Evolutionary conservation across 78 protist genomes (phyloP).

Genomic region (Dictyostelium brefeldianum): DNA sequence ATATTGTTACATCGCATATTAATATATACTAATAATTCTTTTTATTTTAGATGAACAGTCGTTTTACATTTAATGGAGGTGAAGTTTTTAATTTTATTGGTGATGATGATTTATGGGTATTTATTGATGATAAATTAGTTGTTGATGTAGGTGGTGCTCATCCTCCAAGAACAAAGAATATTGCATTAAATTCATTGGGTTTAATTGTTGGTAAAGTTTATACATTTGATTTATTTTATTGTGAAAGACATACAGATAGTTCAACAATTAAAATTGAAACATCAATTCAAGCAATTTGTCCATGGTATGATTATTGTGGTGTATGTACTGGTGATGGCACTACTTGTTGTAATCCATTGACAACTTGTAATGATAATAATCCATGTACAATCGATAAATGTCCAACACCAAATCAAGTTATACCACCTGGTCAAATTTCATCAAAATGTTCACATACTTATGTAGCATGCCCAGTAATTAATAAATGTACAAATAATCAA

Average conservation of each 20-base stretch:
- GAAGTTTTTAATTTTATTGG: constrained; percentile 62
- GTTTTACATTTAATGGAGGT: constrained; percentile 33
- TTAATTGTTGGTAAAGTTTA: not conserved
- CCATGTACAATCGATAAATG: constrained; percentile 25
- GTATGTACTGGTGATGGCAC: constrained; percentile 30
- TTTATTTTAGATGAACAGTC: not conserved
- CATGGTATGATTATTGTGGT: constrained; percentile 38
- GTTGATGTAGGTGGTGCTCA: constrained; percentile 81
- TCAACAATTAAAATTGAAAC: constrained; percentile 45
- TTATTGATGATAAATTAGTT: constrained; percentile 38
- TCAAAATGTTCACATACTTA: not conserved
- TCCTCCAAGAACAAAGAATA: not conserved
- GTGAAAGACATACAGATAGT: constrained; percentile 60
- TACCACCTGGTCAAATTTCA: not conserved
- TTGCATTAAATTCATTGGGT: constrained; percentile 10
- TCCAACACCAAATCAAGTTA: not conserved
- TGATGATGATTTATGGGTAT: constrained; percentile 80
- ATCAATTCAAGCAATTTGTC: not conserved
- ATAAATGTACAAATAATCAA: not conserved
- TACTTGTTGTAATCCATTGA: not conserved
- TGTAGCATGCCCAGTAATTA: not conserved
- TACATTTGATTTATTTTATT: constrained; percentile 67
- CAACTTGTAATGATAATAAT: not conserved
- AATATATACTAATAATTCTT: not conserved
- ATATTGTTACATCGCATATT: too few species aligned